Conservation (phyloP, 2,329 filamentous ascomycete species). For the Penicillium sp. region DNA sequence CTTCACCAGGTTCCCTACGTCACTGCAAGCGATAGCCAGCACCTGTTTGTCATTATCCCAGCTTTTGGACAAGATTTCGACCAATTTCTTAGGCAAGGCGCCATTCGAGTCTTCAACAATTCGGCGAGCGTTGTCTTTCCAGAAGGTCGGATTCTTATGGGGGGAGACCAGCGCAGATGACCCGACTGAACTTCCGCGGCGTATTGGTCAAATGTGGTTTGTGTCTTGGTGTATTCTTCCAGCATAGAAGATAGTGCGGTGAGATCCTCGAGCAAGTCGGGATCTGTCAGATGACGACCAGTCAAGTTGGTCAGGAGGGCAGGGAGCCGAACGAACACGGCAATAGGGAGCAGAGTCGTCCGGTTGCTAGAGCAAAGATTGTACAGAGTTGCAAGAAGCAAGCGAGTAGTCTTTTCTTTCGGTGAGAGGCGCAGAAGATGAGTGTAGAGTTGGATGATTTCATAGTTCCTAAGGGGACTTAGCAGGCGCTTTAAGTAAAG, state of each 20-base stretch:
- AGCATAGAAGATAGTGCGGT: constrained; percentile 62
- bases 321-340: constrained; percentile 80
- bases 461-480: constrained; percentile 68
- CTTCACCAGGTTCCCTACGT: constrained; percentile 83
- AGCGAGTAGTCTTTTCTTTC: constrained; percentile 95
- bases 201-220: constrained; percentile 67
- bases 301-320: constrained; percentile 58
- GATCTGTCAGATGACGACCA: constrained; percentile 51
- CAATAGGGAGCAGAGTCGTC: constrained; percentile 70
- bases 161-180: constrained; percentile 92
- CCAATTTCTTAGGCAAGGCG: constrained; percentile 73
- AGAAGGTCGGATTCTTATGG: constrained; percentile 82
- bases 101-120: constrained; percentile 83
- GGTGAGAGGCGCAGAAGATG: constrained; percentile 87
- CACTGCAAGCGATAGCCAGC: constrained; percentile 87
- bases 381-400: constrained; percentile 83
- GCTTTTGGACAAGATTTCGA: constrained; percentile 79
- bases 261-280: constrained; percentile 51
- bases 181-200: constrained; percentile 81
- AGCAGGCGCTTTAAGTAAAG: constrained; percentile 17
- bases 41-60: constrained; percentile 85
- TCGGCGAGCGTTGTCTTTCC: constrained; percentile 84
- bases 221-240: constrained; percentile 76
- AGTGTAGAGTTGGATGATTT: constrained; percentile 88
- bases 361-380: constrained; percentile 78